Conservation (phyloP, 2,329 filamentous ascomycete genomes). For the Penicillium sp. region DNA sequence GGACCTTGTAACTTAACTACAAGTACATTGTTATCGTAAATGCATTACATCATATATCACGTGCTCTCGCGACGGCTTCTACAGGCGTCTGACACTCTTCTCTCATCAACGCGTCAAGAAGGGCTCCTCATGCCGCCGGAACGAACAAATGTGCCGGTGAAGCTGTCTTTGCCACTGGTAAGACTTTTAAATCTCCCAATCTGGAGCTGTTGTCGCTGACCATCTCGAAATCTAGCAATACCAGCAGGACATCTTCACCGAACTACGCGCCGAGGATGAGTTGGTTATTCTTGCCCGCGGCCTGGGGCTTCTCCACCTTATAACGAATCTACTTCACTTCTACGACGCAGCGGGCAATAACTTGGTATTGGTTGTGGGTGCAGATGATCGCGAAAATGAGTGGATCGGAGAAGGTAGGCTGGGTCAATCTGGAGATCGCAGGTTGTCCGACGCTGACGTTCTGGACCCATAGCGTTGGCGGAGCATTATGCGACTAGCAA, state of each 20-base stretch:
- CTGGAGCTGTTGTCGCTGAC: slow-evolving; percentile 19
- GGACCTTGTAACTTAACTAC: background rate
- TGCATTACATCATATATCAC: slow-evolving; percentile 30
- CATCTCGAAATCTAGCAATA: slow-evolving; percentile 65
- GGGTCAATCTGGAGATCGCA: background rate
- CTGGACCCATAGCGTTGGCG: slow-evolving; percentile 67
- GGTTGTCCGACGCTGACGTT: slow-evolving; percentile 2
- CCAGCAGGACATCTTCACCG: slow-evolving; percentile 93
- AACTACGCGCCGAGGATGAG: slow-evolving; percentile 88
- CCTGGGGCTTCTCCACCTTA: slow-evolving; percentile 85
- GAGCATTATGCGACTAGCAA: slow-evolving; percentile 93
- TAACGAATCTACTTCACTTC: slow-evolving; percentile 95
- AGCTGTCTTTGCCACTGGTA: slow-evolving; percentile 68
- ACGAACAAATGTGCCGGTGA: slow-evolving; percentile 59
- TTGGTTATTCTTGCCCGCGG: slow-evolving; percentile 90
- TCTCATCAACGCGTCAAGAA: slow-evolving; percentile 32
- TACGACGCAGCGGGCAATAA: slow-evolving; percentile 97
- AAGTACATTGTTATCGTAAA: background rate
- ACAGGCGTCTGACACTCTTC: background rate
- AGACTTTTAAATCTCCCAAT: slow-evolving; percentile 17
- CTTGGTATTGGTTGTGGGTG: slow-evolving; percentile 84
- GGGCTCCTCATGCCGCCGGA: slow-evolving; percentile 51
- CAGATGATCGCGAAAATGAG: slow-evolving; percentile 89
- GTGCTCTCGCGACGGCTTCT: slow-evolving; percentile 24
- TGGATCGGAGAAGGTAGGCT: slow-evolving; percentile 82